Base-by-base conservation (phyloP, 164 flowering plant species). In the Dillenia turbinata region DNA sequence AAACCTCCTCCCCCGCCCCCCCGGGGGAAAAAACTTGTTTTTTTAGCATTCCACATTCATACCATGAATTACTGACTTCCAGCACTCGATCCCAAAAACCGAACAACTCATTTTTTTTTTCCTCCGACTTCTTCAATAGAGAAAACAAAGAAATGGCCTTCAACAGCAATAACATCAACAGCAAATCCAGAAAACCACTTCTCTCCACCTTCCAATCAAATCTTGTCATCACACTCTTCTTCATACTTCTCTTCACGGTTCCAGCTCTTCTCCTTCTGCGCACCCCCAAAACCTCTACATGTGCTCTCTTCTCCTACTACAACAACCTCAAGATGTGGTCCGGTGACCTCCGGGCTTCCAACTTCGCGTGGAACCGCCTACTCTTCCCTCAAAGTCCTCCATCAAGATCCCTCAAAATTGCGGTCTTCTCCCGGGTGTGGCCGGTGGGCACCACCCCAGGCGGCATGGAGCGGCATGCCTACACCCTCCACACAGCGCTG, bases 391-490 rank as follows among this genome's bases (percentile, higher is more conserved):
- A 56, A 9, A 49, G 12, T 0, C 74, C 78, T 2, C 80, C 82
- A 0, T 78, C 73, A 0, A 6, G 43, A 2, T 5, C 63, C 11
- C 89, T 92, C 33, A 86, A 78, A 33, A 79, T 92, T 1, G 98
- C 98, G 0, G 98, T 90, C 10, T 92, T 92, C 74, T 83, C 98
- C 0, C 62, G 98, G 17, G 90, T 90, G 71, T 92, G 98, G 98
- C 98, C 96, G 0, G 46, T 72, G 3, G 76, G 81, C 0, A 48
- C 87, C 8, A 49, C 71, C 58, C 98, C 98, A 0, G 96, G 98
- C 0, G 96, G 98, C 65, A 92, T 92, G 98, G 98, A 92, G 65
- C 91, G 98, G 19, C 98, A 92, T 48, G 98, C 98, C 0, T 66
- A 76, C 55, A 87, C 94, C 0, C 66, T 89, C 5, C 82, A 92